Conservation (phyloP, 2,329 filamentous ascomycete genomes). For the Venturia nashicola region DNA sequence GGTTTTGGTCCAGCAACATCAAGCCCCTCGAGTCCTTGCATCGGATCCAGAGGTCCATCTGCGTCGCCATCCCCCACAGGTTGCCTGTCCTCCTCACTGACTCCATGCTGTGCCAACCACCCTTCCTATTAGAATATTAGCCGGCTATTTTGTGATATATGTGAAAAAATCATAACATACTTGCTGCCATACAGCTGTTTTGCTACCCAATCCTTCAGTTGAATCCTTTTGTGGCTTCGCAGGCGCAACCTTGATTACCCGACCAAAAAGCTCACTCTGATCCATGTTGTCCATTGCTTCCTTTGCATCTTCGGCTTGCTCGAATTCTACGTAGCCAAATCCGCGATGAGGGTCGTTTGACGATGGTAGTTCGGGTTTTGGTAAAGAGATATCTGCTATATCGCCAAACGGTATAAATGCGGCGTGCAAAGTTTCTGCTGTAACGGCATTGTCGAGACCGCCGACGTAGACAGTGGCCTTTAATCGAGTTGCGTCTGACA, state of each 20-base stretch:
- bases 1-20: conserved; percentile 89
- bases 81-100: conserved; percentile 61
- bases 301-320: conserved; percentile 70
- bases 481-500: conserved; percentile 73
- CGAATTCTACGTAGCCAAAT: conserved; percentile 94
- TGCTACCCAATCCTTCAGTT: conserved; percentile 80
- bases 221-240: conserved; percentile 87
- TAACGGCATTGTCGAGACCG: conserved; percentile 71
- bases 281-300: conserved; percentile 99
- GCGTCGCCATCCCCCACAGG: conserved; percentile 12
- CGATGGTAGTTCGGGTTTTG: conserved; percentile 73
- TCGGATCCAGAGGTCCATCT: conserved; percentile 54
- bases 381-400: conserved; percentile 80
- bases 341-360: conserved; percentile 72
- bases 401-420: conserved; percentile 96
- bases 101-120: conserved; percentile 81
- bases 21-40: conserved; percentile 87
- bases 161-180: conserved; percentile 36
- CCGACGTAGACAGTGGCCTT: conserved; percentile 91
- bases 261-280: conserved; percentile 85
- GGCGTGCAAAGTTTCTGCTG: conserved; percentile 62
- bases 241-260: conserved; percentile 79
- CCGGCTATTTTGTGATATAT: not conserved
- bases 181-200: conserved; percentile 94
- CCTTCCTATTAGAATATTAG: conserved; percentile 53